Percentiles rank a stretch among this genome's conserved stretches.
Evolutionary conservation across 768 basidiomycete genomes (phyloP).

Genomic region (Hortiboletus campestris): DNA sequence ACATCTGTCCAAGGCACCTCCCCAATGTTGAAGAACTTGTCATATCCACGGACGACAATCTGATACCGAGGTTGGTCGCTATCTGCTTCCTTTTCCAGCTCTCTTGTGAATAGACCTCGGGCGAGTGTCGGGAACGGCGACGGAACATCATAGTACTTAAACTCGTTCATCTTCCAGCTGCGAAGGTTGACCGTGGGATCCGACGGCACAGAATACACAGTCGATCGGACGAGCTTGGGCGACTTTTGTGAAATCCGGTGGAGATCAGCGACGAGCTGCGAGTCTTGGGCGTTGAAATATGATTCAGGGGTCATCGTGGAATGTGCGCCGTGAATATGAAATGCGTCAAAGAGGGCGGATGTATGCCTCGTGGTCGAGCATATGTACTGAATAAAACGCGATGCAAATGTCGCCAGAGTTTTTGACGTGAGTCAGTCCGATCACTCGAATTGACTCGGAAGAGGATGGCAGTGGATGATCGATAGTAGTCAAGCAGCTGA

Average conservation of each 20-base stretch:
- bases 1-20: slow-evolving; percentile 96
- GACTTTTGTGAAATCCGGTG: slow-evolving; percentile 49
- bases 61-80: slow-evolving; percentile 41
- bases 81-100: slow-evolving; percentile 36
- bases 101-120: slow-evolving; percentile 79
- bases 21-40: slow-evolving; percentile 98
- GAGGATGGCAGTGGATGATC: neutral
- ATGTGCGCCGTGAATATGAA: neutral
- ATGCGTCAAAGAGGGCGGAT: slow-evolving; percentile 3
- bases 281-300: slow-evolving; percentile 43
- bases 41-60: slow-evolving; percentile 90
- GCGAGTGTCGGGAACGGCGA: slow-evolving; percentile 96
- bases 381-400: slow-evolving; percentile 13
- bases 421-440: slow-evolving; percentile 1
- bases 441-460: neutral
- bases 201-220: slow-evolving; percentile 54
- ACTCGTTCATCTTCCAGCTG: slow-evolving; percentile 99
- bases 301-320: slow-evolving; percentile 20
- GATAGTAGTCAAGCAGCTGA: too few relatives aligned
- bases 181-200: slow-evolving; percentile 54
- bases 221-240: slow-evolving; percentile 65
- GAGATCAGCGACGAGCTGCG: slow-evolving; percentile 58
- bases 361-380: slow-evolving; percentile 1
- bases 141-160: slow-evolving; percentile 86
- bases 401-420: neutral